Evolutionary conservation across 1,284 basidiomycete species (phyloP).

Genomic region (Chalciporus piperatoides): DNA sequence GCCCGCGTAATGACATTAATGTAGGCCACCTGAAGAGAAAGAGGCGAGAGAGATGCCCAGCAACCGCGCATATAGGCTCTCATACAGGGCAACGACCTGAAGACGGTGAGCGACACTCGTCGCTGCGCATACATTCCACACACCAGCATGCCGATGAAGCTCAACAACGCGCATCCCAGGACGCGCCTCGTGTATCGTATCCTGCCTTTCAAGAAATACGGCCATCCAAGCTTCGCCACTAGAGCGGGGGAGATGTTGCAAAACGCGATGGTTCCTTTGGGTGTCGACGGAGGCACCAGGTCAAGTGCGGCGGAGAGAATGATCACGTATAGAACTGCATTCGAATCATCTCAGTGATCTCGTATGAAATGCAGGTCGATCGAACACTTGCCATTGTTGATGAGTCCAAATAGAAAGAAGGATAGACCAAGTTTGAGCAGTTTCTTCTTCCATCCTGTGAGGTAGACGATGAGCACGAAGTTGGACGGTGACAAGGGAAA

Average conservation of each 20-base stretch:
- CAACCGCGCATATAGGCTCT: slow-evolving; percentile 67
- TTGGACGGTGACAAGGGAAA: slow-evolving; percentile 7
- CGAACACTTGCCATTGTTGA: slow-evolving; percentile 49
- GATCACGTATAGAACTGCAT: slow-evolving; percentile 85
- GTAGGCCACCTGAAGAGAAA: slow-evolving; percentile 72
- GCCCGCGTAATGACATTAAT: neutral
- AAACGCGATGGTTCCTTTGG: slow-evolving; percentile 91
- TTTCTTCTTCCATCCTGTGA: slow-evolving; percentile 24
- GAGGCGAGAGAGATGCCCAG: slow-evolving; percentile 88
- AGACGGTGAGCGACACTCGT: neutral
- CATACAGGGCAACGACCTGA: slow-evolving; percentile 80
- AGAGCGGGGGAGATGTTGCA: slow-evolving; percentile 86
- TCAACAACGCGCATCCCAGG: slow-evolving; percentile 71
- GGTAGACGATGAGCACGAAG: slow-evolving; percentile 14
- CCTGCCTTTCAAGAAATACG: slow-evolving; percentile 80
- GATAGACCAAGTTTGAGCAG: slow-evolving; percentile 40
- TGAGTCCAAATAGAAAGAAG: slow-evolving; percentile 57
- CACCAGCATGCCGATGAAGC: slow-evolving; percentile 81
- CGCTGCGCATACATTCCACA: slow-evolving; percentile 13
- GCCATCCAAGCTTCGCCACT: slow-evolving; percentile 89
- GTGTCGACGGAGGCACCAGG: slow-evolving; percentile 85
- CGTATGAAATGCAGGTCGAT: neutral
- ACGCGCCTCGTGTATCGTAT: slow-evolving; percentile 77
- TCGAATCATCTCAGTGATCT: neutral
- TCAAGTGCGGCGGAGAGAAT: slow-evolving; percentile 95